Evolutionary conservation across 139 green algal species (phyloP).

Genomic region (Closterium sp.): DNA sequence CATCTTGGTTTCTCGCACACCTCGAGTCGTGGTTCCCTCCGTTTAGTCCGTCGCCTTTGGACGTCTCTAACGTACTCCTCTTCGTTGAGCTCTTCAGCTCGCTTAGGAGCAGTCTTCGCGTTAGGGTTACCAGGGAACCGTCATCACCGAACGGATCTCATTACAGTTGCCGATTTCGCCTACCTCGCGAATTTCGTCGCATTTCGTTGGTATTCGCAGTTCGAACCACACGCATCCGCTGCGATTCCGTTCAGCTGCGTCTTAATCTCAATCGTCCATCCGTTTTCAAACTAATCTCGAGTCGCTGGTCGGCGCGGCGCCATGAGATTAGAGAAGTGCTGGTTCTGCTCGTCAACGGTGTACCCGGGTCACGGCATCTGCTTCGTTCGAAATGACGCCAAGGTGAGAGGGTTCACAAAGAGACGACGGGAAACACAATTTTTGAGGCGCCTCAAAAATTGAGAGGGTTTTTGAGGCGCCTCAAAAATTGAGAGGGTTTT

Average conservation of each 20-base stretch:
- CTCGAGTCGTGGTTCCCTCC: not conserved
- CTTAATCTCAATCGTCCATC: too few relatives aligned
- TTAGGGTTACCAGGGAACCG: not conserved
- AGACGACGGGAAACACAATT: too few relatives aligned
- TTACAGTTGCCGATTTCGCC: not conserved
- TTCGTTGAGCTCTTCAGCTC: not conserved
- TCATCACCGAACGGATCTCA: not conserved
- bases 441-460: too few relatives aligned
- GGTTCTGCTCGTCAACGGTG: conserved; percentile 95
- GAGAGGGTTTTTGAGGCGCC: too few relatives aligned
- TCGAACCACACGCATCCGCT: too few relatives aligned
- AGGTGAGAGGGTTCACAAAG: too few relatives aligned
- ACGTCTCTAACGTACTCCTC: not conserved
- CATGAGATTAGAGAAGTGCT: conserved; percentile 98
- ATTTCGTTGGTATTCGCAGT: not conserved
- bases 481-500: too few relatives aligned
- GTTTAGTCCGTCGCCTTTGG: not conserved
- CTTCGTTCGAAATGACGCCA: conserved; percentile 92
- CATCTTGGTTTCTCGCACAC: not conserved
- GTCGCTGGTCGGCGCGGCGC: not conserved
- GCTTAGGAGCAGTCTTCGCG: not conserved
- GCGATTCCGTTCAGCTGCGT: not conserved
- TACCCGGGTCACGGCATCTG: conserved; percentile 95
- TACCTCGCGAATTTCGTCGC: not conserved
- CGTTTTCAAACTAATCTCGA: not conserved